phyloP scores from a whole-genome alignment of 306 rosid genomes.

The Trifolium repens region DNA sequence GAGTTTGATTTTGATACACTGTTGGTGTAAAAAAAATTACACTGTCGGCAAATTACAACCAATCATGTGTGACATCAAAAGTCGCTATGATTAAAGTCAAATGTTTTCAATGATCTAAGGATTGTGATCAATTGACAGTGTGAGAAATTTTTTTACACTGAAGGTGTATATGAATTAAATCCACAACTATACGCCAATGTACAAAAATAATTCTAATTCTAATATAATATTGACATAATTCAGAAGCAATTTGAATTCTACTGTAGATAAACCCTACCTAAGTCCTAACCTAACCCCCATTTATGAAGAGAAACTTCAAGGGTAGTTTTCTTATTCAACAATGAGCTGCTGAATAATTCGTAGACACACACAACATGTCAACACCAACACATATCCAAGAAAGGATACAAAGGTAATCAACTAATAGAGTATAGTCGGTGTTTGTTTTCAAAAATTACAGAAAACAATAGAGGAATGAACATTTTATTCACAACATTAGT shows the following conservation, averaged over 20 bases:
- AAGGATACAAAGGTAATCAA: constrained; percentile 28
- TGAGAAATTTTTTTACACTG: too few relatives aligned
- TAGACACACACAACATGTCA: neutral
- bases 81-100: neutral
- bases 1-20: neutral
- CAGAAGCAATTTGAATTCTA: constrained; percentile 31
- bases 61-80: neutral
- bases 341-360: constrained; percentile 1
- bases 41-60: neutral
- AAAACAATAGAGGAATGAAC: constrained; percentile 18
- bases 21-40: neutral
- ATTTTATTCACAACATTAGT: constrained; percentile 1
- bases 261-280: neutral
- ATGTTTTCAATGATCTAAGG: neutral
- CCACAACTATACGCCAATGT: neutral
- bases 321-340: constrained; percentile 1
- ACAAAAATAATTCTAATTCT: constrained; percentile 20
- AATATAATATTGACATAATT: constrained; percentile 29
- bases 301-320: constrained; percentile 30
- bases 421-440: constrained; percentile 7
- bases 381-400: constrained; percentile 1
- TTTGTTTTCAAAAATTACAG: neutral
- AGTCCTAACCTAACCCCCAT: constrained; percentile 16
- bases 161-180: too few relatives aligned
- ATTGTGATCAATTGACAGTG: too few relatives aligned